These are phyloP conservation scores for Pseudomicrostroma phylloplanum DNA, from an alignment of 1,284 basidiomycete species.

Conservation along the genomic window DNA sequence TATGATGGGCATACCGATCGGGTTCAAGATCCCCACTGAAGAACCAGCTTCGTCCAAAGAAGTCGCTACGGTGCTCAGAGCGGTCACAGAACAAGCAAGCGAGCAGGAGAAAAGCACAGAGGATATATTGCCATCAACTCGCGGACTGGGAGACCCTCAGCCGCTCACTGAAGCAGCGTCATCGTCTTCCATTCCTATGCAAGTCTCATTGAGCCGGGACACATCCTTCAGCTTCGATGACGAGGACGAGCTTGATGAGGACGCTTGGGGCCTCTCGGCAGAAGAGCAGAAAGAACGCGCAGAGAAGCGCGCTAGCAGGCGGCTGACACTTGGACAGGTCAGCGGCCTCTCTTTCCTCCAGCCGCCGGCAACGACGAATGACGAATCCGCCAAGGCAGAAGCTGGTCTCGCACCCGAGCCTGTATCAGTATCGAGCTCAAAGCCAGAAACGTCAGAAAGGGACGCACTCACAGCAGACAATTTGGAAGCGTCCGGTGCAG, in stretches of 20 bases:
- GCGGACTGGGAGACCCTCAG: too few species aligned
- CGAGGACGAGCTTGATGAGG: slow-evolving; percentile 15
- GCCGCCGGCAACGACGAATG: neutral
- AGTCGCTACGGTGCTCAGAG: neutral
- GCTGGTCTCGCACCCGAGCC: neutral
- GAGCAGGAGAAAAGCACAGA: neutral
- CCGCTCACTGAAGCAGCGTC: too few species aligned
- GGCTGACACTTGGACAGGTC: neutral
- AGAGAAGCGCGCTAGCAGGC: slow-evolving; percentile 2
- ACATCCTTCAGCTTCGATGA: neutral
- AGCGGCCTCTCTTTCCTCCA: neutral
- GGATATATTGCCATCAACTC: neutral
- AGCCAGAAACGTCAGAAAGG: neutral
- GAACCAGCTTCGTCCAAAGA: neutral
- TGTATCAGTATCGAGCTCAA: neutral
- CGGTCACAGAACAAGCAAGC: neutral
- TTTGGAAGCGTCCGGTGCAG: neutral
- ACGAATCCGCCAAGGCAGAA: neutral
- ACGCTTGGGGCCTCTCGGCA: slow-evolving; percentile 25
- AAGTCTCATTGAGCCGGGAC: too few species aligned
- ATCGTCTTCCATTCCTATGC: too few species aligned
- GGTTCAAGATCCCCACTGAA: neutral
- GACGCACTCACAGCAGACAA: neutral
- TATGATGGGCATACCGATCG: neutral
- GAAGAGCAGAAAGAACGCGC: slow-evolving; percentile 10